Conservation (phyloP, 805 yeast genomes). For the Lipomyces starkeyi region DNA sequence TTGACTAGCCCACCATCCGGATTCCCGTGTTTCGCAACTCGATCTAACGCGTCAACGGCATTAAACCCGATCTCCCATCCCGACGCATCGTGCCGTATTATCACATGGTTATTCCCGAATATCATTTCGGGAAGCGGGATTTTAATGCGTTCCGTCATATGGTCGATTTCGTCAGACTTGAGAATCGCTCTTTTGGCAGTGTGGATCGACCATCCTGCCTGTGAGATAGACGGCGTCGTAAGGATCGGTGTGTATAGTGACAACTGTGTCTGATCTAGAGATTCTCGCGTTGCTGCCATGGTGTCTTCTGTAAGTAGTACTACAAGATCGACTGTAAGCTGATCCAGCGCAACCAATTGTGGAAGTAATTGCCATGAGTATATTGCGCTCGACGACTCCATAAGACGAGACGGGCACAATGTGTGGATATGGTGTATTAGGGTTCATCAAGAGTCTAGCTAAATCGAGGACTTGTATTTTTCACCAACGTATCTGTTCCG, state of each 20-base stretch:
- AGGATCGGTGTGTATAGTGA: neutral
- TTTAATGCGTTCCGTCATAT: conserved; percentile 62
- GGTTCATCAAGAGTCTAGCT: no score
- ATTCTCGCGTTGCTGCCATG: neutral
- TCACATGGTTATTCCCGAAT: conserved; percentile 80
- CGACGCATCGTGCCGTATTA: conserved; percentile 52
- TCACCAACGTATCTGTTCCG: no score
- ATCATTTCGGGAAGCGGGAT: conserved; percentile 98
- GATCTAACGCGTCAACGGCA: conserved; percentile 74
- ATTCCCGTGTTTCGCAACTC: conserved; percentile 61
- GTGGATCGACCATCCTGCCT: conserved; percentile 70
- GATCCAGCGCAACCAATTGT: neutral
- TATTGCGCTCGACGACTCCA: no score
- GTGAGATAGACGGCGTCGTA: conserved; percentile 6
- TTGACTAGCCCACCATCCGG: conserved; percentile 55
- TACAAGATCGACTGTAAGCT: neutral
- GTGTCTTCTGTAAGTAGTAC: neutral
- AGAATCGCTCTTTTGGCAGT: conserved; percentile 79
- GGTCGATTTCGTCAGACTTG: conserved; percentile 73
- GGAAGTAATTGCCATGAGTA: neutral
- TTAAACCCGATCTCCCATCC: conserved; percentile 66
- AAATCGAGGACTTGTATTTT: no score
- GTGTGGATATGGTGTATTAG: no score
- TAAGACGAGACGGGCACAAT: neutral
- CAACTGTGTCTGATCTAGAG: neutral